A percentile compares a stretch with the other conserved stretches of the same genome.
Evolutionary conservation across 305 asterid genomes (phyloP).

Genomic region (Stenogyne calaminthoides): DNA sequence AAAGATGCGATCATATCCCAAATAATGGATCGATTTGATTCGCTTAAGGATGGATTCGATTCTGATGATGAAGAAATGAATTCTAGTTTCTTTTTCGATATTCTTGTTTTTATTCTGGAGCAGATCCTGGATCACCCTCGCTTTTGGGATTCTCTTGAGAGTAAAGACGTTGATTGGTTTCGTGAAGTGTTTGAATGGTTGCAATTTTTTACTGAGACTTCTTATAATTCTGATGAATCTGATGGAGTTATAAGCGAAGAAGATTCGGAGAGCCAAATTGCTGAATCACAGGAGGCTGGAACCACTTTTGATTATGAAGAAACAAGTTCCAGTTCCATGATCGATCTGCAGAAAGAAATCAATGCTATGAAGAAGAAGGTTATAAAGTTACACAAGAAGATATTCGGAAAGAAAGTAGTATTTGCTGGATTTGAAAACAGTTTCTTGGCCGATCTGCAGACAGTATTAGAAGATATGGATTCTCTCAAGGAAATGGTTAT

Average conservation of each 20-base stretch:
- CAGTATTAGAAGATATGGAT: slow-evolving; percentile 5
- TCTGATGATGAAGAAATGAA: neutral
- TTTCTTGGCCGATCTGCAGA: slow-evolving; percentile 6
- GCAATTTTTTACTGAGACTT: neutral
- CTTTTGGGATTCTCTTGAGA: neutral
- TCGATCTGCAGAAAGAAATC: too few species aligned
- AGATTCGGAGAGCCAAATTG: neutral
- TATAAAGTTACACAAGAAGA: neutral
- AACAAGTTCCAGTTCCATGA: too few species aligned
- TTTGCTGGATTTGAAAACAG: neutral
- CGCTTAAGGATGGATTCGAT: neutral
- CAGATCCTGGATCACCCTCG: neutral
- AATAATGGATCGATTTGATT: neutral
- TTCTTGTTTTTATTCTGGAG: neutral
- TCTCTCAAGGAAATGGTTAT: neutral
- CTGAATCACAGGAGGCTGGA: neutral
- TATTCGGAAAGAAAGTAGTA: neutral
- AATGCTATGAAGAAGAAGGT: too few species aligned
- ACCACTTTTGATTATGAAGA: too few species aligned
- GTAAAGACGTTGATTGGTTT: neutral
- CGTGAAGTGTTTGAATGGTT: neutral
- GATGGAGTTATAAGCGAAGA: neutral
- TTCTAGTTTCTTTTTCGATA: neutral
- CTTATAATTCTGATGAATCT: too few species aligned
- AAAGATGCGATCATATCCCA: neutral